phyloP scores from a whole-genome alignment of 768 basidiomycete genomes.

The Trametes meyenii region DNA sequence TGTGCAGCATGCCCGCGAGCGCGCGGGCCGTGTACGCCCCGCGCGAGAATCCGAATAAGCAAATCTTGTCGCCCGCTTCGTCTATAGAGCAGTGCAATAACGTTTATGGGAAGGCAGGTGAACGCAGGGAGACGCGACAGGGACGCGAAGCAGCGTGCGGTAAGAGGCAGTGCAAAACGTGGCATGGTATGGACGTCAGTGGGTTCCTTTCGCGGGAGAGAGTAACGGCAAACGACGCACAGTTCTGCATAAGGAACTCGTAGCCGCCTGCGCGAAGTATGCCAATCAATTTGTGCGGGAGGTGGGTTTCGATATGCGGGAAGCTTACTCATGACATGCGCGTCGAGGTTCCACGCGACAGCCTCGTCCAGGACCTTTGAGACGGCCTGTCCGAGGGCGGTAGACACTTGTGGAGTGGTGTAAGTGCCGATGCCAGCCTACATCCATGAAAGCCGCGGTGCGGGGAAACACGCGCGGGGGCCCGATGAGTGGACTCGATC shows the following conservation, averaged over 20 bases:
- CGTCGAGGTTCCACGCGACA: conserved; percentile 62
- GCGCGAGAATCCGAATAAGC: conserved; percentile 79
- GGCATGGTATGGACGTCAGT: conserved; percentile 1
- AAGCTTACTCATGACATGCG: conserved; percentile 70
- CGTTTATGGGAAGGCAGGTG: too few relatives aligned
- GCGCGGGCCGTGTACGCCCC: conserved; percentile 75
- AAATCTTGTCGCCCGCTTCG: conserved; percentile 73
- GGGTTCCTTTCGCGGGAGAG: not conserved
- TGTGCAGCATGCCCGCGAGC: conserved; percentile 76
- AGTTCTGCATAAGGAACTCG: conserved; percentile 80
- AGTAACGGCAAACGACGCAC: conserved; percentile 37
- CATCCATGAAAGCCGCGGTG: not conserved
- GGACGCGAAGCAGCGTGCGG: too few relatives aligned
- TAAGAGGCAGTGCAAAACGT: not conserved
- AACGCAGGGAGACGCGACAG: not conserved
- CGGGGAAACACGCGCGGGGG: not conserved
- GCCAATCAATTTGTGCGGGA: not conserved
- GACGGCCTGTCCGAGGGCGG: conserved; percentile 54
- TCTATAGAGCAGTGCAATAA: conserved; percentile 40
- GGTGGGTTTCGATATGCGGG: not conserved
- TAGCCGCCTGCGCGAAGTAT: conserved; percentile 56
- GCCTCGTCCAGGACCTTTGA: conserved; percentile 61
- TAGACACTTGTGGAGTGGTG: conserved; percentile 64
- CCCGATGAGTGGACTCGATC: conserved; percentile 3
- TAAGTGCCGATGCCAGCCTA: conserved; percentile 79